These are phyloP conservation scores for Eimeria tenella DNA, from an alignment of 169 alveolate genomes.

Conservation along the genomic window DNA sequence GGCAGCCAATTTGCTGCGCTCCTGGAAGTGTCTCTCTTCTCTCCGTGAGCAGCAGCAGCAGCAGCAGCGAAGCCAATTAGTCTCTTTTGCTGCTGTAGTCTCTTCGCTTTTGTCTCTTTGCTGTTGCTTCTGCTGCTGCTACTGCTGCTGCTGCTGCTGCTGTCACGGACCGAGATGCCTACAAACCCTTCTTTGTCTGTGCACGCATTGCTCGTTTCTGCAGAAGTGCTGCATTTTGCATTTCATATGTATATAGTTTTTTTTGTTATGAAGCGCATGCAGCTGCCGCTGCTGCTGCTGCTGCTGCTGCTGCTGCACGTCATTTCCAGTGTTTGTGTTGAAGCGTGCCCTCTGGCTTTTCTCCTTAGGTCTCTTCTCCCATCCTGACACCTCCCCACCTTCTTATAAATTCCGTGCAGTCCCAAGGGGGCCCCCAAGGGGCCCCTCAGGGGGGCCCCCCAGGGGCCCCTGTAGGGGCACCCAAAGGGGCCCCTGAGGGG, in stretches of 20 bases:
- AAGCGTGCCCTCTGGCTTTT: too few relatives aligned
- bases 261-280: too few relatives aligned
- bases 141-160: background rate
- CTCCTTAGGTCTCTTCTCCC: background rate
- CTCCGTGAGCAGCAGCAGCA: background rate
- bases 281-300: too few relatives aligned
- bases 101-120: background rate
- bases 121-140: too few relatives aligned
- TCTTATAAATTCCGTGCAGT: background rate
- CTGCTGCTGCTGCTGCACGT: too few relatives aligned
- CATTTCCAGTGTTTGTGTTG: too few relatives aligned
- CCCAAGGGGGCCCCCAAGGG: background rate
- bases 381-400: conserved; percentile 5
- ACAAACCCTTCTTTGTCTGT: too few relatives aligned
- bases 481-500: background rate
- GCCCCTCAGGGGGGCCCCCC: background rate
- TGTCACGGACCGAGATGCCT: background rate
- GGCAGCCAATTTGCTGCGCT: conserved; percentile 21
- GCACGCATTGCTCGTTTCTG: too few relatives aligned
- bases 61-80: background rate
- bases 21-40: conserved; percentile 34
- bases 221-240: too few relatives aligned
- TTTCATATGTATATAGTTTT: too few relatives aligned
- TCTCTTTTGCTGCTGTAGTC: background rate
- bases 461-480: too few relatives aligned